Evolutionary conservation across 805 yeast genomes (phyloP).

Genomic region (Pichia exigua): DNA sequence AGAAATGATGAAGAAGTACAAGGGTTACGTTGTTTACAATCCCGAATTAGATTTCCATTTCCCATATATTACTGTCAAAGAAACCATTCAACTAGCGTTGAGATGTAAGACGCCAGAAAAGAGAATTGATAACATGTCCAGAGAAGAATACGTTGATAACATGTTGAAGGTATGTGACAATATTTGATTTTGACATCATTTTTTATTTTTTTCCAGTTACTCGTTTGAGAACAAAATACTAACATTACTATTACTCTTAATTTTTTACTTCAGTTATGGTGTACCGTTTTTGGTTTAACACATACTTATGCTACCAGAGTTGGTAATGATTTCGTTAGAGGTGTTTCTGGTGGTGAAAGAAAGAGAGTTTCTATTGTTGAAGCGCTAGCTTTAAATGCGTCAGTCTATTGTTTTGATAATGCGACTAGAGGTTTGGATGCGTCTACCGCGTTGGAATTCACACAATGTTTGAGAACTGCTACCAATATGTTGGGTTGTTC

Average conservation of each 20-base stretch:
- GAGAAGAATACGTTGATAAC: conserved; percentile 33
- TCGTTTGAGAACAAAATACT: background rate
- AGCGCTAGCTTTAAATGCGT: conserved; percentile 57
- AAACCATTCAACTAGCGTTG: conserved; percentile 49
- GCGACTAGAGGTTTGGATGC: conserved; percentile 83
- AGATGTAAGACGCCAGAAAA: conserved; percentile 49
- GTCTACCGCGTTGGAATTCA: conserved; percentile 72
- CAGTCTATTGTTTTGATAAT: conserved; percentile 68
- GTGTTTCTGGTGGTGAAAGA: conserved; percentile 80
- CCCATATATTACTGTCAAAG: conserved; percentile 47
- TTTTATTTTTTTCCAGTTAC: background rate
- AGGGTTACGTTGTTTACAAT: conserved; percentile 43
- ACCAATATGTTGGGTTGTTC: conserved; percentile 11
- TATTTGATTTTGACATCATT: too few species aligned
- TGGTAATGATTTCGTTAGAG: conserved; percentile 43
- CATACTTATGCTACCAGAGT: conserved; percentile 46
- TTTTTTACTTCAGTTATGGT: conserved; percentile 6
- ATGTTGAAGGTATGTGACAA: conserved; percentile 33
- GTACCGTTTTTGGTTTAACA: conserved; percentile 41
- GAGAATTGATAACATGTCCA: conserved; percentile 31
- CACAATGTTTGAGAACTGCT: conserved; percentile 49
- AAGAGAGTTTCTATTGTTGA: conserved; percentile 81
- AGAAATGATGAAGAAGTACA: conserved; percentile 40
- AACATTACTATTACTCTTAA: background rate
- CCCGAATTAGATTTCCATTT: conserved; percentile 53